A percentile compares a stretch with the other conserved stretches of the same genome.
phyloP scores from a whole-genome alignment of 225 moss, liverwort and hornwort genomes.

The Neckera pumila region DNA sequence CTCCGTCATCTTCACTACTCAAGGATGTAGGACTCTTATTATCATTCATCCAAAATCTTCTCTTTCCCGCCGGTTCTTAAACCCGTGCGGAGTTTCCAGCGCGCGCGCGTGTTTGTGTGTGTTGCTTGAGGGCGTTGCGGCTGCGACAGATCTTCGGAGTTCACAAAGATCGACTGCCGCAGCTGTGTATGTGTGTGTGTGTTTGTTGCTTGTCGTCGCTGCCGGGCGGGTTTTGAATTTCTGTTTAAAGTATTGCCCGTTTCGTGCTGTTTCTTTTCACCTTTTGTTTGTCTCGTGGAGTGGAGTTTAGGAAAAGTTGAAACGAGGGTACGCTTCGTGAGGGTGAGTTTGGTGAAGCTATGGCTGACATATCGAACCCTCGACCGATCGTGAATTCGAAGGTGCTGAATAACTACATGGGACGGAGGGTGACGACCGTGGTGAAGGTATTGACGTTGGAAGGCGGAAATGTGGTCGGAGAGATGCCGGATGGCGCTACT shows the following conservation, averaged over 20 bases:
- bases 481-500: conserved; percentile 57
- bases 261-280: not conserved
- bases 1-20: not conserved
- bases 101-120: no score
- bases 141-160: no score
- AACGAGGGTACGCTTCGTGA: not conserved
- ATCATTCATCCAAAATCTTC: not conserved
- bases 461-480: conserved; percentile 38
- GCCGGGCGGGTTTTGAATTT: not conserved
- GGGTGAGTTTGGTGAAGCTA: not conserved
- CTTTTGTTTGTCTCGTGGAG: not conserved
- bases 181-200: not conserved
- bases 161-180: no score
- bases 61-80: not conserved
- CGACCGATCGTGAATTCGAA: conserved; percentile 75
- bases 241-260: not conserved
- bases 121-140: no score
- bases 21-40: no score
- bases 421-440: conserved; percentile 76
- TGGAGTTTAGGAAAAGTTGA: not conserved
- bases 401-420: conserved; percentile 46
- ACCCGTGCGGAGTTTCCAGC: no score
- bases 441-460: conserved; percentile 58
- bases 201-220: not conserved
- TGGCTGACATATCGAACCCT: conserved; percentile 55